Evolutionary conservation across 2,329 filamentous ascomycete species (phyloP), one percentile per base, ranked within the genome.

Genomic region (Aspergillus tubingensis): DNA sequence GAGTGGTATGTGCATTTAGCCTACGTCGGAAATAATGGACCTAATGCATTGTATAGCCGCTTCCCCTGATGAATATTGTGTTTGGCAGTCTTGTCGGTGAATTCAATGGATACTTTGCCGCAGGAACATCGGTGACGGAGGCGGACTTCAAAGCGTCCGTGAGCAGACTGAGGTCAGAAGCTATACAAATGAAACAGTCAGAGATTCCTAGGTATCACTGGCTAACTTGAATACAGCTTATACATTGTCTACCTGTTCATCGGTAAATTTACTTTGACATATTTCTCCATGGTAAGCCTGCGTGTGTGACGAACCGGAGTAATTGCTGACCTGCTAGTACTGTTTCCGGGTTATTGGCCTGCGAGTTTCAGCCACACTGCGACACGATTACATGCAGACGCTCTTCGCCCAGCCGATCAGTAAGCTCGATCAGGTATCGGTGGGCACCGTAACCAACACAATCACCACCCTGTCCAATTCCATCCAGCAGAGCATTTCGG

Each of bases 171-270:
- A 65, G 58, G 63, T 61, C 48, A 55, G 54, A 17, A 6, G 11
- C 23, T 32, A 2, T 21, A 3, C 2, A 7, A 3, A 5, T 32
- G 30, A 32, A 32, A 10, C 8, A 32, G 27, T 8, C 3, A 23
- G 6, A 21, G 25, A 1, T 7, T 8, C 2, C 27, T 13, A 5
- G 4, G 0, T 5, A 17, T 19, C 17, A 11, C 7, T 6, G 1
- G 1, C 19, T 44, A 39, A 54, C 21, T 21, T 21, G 1, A 8
- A 2, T 0, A 13, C 39, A 85, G 83, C 6, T 68, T 85, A n/a
- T 84, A 80, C 63, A 85, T 86, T 61, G 74, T 87, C 13, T 86
- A 86, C 66, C 75, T 88, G 1, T 86, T 87, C 62, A 74, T 85
- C 19, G 84, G 73, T 13, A 84, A 84, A 57, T 83, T 86, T 43